These are phyloP conservation scores for Actinomortierella ambigua DNA, from an alignment of 371 early-diverging fungal species.

Conservation along the genomic window DNA sequence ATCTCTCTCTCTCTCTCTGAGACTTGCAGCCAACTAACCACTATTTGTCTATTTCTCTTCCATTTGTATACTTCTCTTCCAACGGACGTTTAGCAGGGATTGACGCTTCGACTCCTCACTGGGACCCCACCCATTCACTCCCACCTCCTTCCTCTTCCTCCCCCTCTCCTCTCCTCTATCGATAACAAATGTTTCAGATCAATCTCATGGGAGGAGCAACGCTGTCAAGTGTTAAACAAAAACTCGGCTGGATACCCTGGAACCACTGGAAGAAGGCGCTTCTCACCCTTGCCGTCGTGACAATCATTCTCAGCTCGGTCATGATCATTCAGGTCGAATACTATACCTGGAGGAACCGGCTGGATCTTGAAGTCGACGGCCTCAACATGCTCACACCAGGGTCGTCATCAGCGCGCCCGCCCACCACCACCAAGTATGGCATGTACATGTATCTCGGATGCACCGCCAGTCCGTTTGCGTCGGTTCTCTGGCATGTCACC, in stretches of 20 bases:
- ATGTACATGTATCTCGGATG: slow-evolving; percentile 10
- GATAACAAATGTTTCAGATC: not conserved
- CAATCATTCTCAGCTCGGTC: not conserved
- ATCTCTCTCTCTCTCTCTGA: not conserved
- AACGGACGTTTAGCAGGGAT: too few species aligned
- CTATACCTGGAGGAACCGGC: slow-evolving; percentile 4
- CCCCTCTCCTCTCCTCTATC: not conserved
- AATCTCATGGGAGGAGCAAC: not conserved
- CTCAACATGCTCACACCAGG: not conserved
- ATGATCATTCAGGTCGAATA: slow-evolving; percentile 2
- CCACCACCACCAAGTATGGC: not conserved
- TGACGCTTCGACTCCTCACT: too few species aligned
- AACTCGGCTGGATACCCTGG: not conserved
- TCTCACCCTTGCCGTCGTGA: not conserved
- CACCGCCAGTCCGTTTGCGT: slow-evolving; percentile 5
- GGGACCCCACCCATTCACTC: too few species aligned
- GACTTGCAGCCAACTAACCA: too few species aligned
- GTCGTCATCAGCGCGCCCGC: not conserved
- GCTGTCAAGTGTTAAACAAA: not conserved
- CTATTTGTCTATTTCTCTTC: too few species aligned
- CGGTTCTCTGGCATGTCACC: slow-evolving; percentile 3
- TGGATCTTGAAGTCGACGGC: not conserved
- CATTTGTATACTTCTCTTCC: too few species aligned
- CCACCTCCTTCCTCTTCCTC: too few species aligned
- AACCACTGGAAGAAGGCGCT: not conserved